phyloP scores from a whole-genome alignment of 2,329 filamentous ascomycete species.

The Scytalidium lignicola region DNA sequence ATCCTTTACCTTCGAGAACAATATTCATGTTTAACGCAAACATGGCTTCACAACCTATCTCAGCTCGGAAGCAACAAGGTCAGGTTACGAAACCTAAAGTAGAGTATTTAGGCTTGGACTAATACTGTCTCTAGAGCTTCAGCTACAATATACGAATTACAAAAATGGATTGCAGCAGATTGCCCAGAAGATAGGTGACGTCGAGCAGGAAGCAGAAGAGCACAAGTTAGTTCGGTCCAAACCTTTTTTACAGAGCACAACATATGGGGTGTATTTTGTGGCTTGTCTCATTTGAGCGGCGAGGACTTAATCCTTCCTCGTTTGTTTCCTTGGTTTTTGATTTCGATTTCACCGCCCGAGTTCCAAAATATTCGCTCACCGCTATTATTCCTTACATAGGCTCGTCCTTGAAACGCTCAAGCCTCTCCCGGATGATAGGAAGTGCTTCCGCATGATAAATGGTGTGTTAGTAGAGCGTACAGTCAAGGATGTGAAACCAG shows the following conservation, averaged over 20 bases:
- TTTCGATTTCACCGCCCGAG: slow-evolving; percentile 15
- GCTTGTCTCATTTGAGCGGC: too few relatives aligned
- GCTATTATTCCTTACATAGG: slow-evolving; percentile 43
- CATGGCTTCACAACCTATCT: slow-evolving; percentile 28
- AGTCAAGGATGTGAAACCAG: slow-evolving; percentile 85
- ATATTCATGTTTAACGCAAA: slow-evolving; percentile 2
- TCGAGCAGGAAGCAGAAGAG: slow-evolving; percentile 95
- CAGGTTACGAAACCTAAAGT: background rate
- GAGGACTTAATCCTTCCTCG: background rate
- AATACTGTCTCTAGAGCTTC: slow-evolving; percentile 55
- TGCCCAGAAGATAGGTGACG: slow-evolving; percentile 93
- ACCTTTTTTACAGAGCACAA: slow-evolving; percentile 18
- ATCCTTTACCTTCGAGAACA: slow-evolving; percentile 2
- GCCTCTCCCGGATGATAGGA: slow-evolving; percentile 77
- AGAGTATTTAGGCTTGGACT: background rate
- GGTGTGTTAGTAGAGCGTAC: slow-evolving; percentile 92
- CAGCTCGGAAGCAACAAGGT: slow-evolving; percentile 31
- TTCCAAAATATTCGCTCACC: slow-evolving; percentile 30
- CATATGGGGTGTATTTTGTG: too few relatives aligned
- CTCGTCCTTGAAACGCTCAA: slow-evolving; percentile 89
- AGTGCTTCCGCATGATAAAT: slow-evolving; percentile 99
- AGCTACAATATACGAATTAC: slow-evolving; percentile 73
- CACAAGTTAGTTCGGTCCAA: slow-evolving; percentile 70
- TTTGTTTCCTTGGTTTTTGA: background rate
- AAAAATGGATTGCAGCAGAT: slow-evolving; percentile 81